phyloP scores from a whole-genome alignment of 2,329 filamentous ascomycete species.

The Diaporthe sp. region DNA sequence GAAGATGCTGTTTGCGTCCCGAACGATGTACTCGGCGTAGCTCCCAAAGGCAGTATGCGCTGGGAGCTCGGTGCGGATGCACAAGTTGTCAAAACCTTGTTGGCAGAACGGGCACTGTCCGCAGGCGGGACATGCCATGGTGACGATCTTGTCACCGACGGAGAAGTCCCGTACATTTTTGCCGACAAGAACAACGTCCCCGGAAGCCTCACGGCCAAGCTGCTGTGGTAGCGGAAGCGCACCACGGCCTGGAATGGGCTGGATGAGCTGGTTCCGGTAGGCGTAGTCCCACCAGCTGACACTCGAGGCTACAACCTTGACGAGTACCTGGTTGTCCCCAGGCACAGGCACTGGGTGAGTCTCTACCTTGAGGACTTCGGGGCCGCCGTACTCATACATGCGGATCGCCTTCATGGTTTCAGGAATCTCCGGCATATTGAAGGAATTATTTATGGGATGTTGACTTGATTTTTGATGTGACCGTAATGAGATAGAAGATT shows the following conservation, averaged over 20 bases:
- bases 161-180: no score
- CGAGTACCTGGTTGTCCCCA: not conserved
- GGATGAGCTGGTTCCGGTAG: not conserved
- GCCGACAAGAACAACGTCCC: not conserved
- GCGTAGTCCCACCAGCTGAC: conserved; percentile 5
- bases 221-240: not conserved
- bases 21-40: no score
- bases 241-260: not conserved
- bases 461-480: not conserved
- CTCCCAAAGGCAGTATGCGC: no score
- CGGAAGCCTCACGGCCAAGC: not conserved
- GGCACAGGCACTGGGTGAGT: not conserved
- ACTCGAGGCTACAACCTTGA: not conserved
- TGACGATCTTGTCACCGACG: not conserved
- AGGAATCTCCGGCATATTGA: not conserved
- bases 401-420: conserved; percentile 1
- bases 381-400: not conserved
- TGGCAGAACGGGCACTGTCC: no score
- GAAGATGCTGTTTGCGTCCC: no score
- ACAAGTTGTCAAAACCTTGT: no score
- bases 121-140: no score
- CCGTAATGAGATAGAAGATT: not conserved
- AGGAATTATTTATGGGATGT: not conserved
- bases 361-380: not conserved
- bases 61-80: no score